A percentile compares a stretch with the other conserved stretches of the same genome.
Evolutionary conservation across 1,139 yeast species (phyloP).

Genomic region (Pichia sp.): DNA sequence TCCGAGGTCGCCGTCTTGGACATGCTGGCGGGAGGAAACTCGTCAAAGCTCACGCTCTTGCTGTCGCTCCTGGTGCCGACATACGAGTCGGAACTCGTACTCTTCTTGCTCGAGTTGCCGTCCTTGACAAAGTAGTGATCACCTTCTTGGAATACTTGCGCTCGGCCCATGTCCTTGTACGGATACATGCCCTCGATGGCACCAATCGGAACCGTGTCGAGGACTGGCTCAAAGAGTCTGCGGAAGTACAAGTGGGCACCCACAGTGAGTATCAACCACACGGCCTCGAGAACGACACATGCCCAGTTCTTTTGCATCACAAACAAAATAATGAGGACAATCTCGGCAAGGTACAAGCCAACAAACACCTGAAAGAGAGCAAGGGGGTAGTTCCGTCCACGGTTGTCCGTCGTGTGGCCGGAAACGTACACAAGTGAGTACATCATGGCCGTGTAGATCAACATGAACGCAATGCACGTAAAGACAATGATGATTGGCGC

Average conservation of each 20-base stretch:
- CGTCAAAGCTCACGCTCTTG: slow-evolving; percentile 1
- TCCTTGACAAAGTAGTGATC: slow-evolving; percentile 27
- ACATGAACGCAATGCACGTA: slow-evolving; percentile 60
- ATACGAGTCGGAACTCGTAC: slow-evolving; percentile 1
- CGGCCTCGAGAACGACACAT: slow-evolving; percentile 72
- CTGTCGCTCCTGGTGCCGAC: slow-evolving; percentile 1
- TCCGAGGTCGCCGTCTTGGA: neutral
- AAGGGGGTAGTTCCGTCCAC: slow-evolving; percentile 84
- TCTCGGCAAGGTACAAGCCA: slow-evolving; percentile 82
- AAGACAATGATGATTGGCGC: slow-evolving; percentile 75
- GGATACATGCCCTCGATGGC: slow-evolving; percentile 53
- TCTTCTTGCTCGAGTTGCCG: slow-evolving; percentile 4
- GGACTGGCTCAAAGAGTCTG: slow-evolving; percentile 53
- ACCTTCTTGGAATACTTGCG: slow-evolving; percentile 55
- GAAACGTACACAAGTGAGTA: slow-evolving; percentile 76
- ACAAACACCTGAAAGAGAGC: slow-evolving; percentile 85
- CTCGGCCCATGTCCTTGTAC: slow-evolving; percentile 56
- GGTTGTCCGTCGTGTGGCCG: slow-evolving; percentile 60
- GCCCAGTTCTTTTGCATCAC: slow-evolving; percentile 96
- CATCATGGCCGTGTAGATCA: slow-evolving; percentile 73
- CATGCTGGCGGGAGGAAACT: neutral
- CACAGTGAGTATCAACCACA: slow-evolving; percentile 59
- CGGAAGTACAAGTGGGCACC: slow-evolving; percentile 63
- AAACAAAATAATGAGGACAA: slow-evolving; percentile 80
- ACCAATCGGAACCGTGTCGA: slow-evolving; percentile 70